Evolutionary conservation across 2,329 filamentous ascomycete species (phyloP), one percentile per base, ranked within the genome.

Genomic region (Chalaropsis thielavioides): DNA sequence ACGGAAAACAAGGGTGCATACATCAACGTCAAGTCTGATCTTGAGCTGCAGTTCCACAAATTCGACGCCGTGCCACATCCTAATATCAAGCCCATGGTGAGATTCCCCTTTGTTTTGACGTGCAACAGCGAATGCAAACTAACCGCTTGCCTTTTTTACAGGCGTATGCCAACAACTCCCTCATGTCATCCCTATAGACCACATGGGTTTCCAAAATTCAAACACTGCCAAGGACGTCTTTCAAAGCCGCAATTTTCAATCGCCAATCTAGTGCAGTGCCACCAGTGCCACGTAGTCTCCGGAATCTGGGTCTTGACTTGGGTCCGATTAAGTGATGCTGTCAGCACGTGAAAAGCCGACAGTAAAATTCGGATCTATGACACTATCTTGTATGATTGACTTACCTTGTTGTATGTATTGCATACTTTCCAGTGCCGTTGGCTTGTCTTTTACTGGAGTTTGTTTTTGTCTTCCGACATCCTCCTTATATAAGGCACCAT

Each of bases 1-100:
- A 97, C 94, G 0, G 92, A 96, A 78, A 99, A 99, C 78, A 94
- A 92, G 78, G 94, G 94, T 69, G 94, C 94, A 19, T 99, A 95
- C 76, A 99, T 99, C 82, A 97, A 99, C 76, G 88, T 99, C 69
- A 89, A 89, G 40, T 83, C 89, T 17, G 89, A 96, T 68, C 90
- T 95, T 74, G 95, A 96, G 80, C 86, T 97, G 71, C 79, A 90
- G 44, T 99, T 89, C 77, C 83, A 94, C 74, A 87, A 96, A 73
- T 99, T 99, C 70, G 92, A 97, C 71, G 94, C 94, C 7, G 94
- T 99, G 64, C 92, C 92, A 68, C 94, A 99, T 79, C 94, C 94
- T 13, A 83, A 95, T 72, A 94, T 99, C 74, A 90, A 88, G 75
- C 92, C 94, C 15, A 99, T 99, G 87, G 86, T 85, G 74, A 75